Evolutionary conservation across 371 early-diverging fungal species (phyloP), one percentile per base, ranked within the genome.

Genomic region (Mucor indicus): DNA sequence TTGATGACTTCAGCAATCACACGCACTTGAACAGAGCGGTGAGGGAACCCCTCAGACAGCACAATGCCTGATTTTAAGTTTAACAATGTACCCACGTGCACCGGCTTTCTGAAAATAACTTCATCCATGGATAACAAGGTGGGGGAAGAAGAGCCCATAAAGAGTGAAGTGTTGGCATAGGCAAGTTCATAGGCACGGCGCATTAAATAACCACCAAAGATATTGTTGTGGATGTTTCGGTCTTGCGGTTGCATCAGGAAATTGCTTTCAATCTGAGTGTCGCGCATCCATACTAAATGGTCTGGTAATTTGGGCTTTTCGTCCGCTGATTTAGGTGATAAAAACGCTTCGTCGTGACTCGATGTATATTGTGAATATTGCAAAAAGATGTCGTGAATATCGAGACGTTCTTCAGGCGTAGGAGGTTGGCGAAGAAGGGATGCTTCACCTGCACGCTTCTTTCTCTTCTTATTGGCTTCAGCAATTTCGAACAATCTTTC

Each of bases 141-240:
- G 15, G 62, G 57, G 9, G 55, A 55, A 1, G 77, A 65, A 10
- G 71, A 55, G 10, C 76, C 72, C 48, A 78, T 71, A 40, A 81
- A 89, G 5, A 89, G 58, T 0, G 80, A 68, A 0, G 85, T 87
- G 25, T 85, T 85, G 20, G 85, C 70, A 72, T 77, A 89, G 1
- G 90, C 92, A 0, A 97, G 75, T 54, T 91, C 89, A 52, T 80
- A 88, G 2, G 90, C 91, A 37, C 86, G 72, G 27, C 84, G 81
- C 88, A 89, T 86, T 30, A 59, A 45, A 42, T 84, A 86, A 21
- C 89, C 90, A 50, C 97, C 97, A 81, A 97, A 97, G 33, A 96
- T 89, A 62, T 86, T 89, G 55, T 89, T 83, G 60, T 97, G 93
- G 27, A 97, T 84, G 53, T 97, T 97, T 33, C 95, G 85, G 40